Conservation (phyloP, 108 stramenopile genomes). For the Cyclotella atomus region DNA sequence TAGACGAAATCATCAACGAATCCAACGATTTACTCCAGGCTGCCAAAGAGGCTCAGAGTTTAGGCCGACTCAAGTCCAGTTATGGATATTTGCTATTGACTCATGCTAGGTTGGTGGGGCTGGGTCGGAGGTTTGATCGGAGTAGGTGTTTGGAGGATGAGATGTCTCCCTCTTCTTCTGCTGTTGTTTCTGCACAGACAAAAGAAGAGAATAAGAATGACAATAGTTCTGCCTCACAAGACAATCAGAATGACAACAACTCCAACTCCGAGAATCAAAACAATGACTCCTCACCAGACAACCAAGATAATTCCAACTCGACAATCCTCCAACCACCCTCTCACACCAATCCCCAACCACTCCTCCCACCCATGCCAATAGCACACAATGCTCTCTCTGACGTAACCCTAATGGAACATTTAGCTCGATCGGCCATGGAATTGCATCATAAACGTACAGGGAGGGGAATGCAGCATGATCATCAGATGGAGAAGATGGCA, state of each 20-base stretch:
- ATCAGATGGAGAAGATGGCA: conserved; percentile 19
- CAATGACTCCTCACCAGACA: not conserved
- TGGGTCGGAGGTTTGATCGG: conserved; percentile 85
- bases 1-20: conserved; percentile 81
- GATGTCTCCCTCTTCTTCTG: not conserved
- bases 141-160: conserved; percentile 26
- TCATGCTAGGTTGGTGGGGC: conserved; percentile 79
- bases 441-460: conserved; percentile 84
- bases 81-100: conserved; percentile 71
- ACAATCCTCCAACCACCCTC: no score
- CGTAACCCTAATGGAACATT: conserved; percentile 79
- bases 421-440: conserved; percentile 83
- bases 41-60: conserved; percentile 69
- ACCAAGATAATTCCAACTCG: not conserved
- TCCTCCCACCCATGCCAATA: conserved; percentile 20
- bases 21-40: conserved; percentile 75
- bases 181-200: not conserved
- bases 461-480: conserved; percentile 64
- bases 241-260: not conserved
- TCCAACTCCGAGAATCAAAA: conserved; percentile 24
- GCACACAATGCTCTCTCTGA: conserved; percentile 23
- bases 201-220: not conserved
- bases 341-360: no score
- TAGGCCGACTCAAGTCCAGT: conserved; percentile 80
- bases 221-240: not conserved